Percentiles rank a stretch among this genome's conserved stretches.
These are phyloP conservation scores for Phytopythium ostracodes DNA, from an alignment of 352 stramenopile genomes.

Conservation along the genomic window DNA sequence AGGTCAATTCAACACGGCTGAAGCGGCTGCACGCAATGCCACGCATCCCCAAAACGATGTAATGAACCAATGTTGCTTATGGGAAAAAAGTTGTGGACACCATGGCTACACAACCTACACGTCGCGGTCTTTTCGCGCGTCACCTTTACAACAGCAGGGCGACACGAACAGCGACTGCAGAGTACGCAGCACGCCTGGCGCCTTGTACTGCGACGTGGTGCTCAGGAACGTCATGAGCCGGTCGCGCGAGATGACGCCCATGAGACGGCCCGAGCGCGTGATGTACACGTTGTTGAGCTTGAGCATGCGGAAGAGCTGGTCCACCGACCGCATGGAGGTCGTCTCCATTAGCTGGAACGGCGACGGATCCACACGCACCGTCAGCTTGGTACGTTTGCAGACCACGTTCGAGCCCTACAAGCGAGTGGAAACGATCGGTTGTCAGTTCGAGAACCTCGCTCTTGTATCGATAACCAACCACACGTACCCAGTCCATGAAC, in stretches of 20 bases:
- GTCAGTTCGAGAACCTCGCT: not conserved
- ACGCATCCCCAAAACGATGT: too few species aligned
- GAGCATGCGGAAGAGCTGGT: conserved; percentile 87
- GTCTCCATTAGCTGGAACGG: conserved; percentile 84
- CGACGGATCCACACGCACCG: conserved; percentile 71
- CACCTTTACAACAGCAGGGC: not conserved
- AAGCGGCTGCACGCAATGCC: not conserved
- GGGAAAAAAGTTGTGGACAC: not conserved
- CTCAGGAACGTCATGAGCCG: conserved; percentile 80
- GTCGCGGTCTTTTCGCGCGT: not conserved
- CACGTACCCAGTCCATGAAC: conserved; percentile 65
- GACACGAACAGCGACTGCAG: conserved; percentile 16
- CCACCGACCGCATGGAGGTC: conserved; percentile 78
- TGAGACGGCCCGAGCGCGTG: conserved; percentile 68
- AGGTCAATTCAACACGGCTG: not conserved
- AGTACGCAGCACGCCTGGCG: conserved; percentile 47
- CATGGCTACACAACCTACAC: not conserved
- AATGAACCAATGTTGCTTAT: not conserved
- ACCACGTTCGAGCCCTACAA: conserved; percentile 51
- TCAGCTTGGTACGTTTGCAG: conserved; percentile 58
- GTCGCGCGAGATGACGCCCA: conserved; percentile 74
- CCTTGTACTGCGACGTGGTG: conserved; percentile 57
- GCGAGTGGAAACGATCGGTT: not conserved
- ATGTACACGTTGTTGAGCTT: conserved; percentile 89
- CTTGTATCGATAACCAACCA: too few species aligned